Base-by-base conservation (phyloP, 1,284 basidiomycete species). In the Hypsizygus ulmarius region DNA sequence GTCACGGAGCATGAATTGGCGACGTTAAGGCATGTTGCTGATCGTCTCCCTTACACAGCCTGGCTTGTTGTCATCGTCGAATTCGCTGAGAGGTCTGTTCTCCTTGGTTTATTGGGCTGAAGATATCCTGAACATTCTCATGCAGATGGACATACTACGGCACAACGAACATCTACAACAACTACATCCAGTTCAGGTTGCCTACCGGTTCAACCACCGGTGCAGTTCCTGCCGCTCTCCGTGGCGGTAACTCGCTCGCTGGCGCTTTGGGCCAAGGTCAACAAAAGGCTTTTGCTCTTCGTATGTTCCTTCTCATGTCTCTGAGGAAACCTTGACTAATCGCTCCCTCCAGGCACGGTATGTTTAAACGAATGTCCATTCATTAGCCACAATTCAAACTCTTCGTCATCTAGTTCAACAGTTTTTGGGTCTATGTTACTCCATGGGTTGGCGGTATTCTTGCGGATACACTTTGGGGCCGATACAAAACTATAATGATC, bases 401-500 rank as follows among this genome's bases (percentile, higher is more conserved):
- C 27, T 12, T 15, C 14, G 29, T 36, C 29, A 21, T 41, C 12
- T 40, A 72, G 67, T 74, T 73, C 62, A 74, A 74, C 61, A 67
- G 60, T 27, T 77, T 78, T 62, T 70, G 69, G 59, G 72, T 76
- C 10, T 78, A 77, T 53, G 57, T 71, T 40, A 74, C 73, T 1
- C 75, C 75, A 2, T 72, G 64, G 43, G 29, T 75, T 45, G 76
- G 77, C 47, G 76, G 71, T 11, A 76, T 81, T 54, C 53, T 84
- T 27, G 77, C 80, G 18, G 79, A 83, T 57, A 76, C 77, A 19
- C 61, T 70, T 45, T 78, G 75, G 74, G 80, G 81, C 42, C 71
- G 80, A 28, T 82, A 79, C 68, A 81, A 80, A 59, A 80, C 79
- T n/a, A 80, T 82, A 59, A 67, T 74, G 51, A 60, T 79, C 28